phyloP scores from a whole-genome alignment of 202 grass and related monocot genomes.

The Sporobolus alterniflorus region DNA sequence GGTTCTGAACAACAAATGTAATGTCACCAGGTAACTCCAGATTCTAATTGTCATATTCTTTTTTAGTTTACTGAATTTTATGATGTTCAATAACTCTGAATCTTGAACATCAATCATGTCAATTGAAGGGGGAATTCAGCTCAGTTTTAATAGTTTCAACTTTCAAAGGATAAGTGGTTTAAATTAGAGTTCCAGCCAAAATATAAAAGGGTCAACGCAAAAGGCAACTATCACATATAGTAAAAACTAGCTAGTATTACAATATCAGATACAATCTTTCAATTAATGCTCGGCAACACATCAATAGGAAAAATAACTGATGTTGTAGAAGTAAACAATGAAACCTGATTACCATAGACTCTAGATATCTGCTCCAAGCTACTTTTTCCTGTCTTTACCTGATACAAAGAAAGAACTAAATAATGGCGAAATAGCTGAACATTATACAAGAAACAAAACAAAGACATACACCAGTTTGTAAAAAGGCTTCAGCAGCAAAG shows the following conservation, averaged over 20 bases:
- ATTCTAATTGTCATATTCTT: neutral
- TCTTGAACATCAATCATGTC: neutral
- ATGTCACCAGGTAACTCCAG: neutral
- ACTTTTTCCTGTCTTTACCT: conserved; percentile 90
- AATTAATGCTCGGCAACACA: conserved; percentile 17
- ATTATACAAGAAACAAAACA: neutral
- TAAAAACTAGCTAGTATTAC: conserved; percentile 12
- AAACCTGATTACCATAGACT: conserved; percentile 96
- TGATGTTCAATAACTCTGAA: neutral
- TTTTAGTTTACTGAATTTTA: neutral
- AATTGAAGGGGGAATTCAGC: neutral
- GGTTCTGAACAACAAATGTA: neutral
- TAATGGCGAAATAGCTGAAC: conserved; percentile 13
- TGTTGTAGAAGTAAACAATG: conserved; percentile 17
- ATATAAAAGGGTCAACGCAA: neutral
- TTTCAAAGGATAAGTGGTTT: neutral
- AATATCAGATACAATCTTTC: neutral
- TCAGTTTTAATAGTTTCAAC: conserved; percentile 13
- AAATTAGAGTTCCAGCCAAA: neutral
- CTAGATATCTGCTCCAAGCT: conserved; percentile 95
- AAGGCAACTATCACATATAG: neutral
- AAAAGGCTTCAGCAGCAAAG: conserved; percentile 94
- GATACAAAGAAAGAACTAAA: conserved; percentile 43
- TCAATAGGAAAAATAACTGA: conserved; percentile 20
- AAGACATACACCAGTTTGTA: conserved; percentile 77